A percentile compares a stretch with the other conserved stretches of the same genome.
phyloP scores from a whole-genome alignment of 768 basidiomycete genomes.

The Auricularia auricula-judae region DNA sequence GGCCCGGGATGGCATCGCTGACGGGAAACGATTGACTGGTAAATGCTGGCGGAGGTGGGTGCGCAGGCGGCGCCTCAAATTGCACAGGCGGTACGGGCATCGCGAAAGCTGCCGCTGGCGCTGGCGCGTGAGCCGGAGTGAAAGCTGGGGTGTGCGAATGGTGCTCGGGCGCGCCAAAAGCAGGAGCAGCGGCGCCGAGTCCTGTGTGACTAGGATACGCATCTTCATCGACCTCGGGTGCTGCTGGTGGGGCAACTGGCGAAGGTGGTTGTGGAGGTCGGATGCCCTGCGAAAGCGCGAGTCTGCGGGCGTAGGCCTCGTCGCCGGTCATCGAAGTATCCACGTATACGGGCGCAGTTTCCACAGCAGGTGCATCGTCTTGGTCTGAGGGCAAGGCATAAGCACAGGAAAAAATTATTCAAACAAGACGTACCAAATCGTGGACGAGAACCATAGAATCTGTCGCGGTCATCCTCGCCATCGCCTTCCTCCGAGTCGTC shows the following conservation, averaged over 20 bases:
- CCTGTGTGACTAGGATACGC: background rate
- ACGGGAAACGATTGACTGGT: constrained; percentile 45
- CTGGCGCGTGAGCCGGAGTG: constrained; percentile 2
- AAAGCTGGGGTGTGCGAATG: constrained; percentile 32
- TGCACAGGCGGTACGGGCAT: constrained; percentile 12
- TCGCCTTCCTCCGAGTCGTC: constrained; percentile 39
- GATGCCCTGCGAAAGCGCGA: constrained; percentile 47
- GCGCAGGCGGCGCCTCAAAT: constrained; percentile 18
- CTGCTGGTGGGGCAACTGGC: constrained; percentile 4
- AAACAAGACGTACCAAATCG: constrained; percentile 39
- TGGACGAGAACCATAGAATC: constrained; percentile 53
- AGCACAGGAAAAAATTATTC: background rate
- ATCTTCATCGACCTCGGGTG: constrained; percentile 2
- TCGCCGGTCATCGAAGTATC: constrained; percentile 54
- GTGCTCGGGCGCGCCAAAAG: constrained; percentile 45
- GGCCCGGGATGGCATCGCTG: background rate
- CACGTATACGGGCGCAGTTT: constrained; percentile 23
- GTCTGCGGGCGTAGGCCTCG: constrained; percentile 64
- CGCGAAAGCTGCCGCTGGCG: constrained; percentile 12
- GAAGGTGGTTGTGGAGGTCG: constrained; percentile 3
- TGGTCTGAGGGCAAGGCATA: constrained; percentile 11
- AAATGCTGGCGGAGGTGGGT: constrained; percentile 49
- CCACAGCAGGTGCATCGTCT: constrained; percentile 25
- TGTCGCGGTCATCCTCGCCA: constrained; percentile 35
- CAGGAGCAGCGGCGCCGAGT: constrained; percentile 48